Evolutionary conservation across 805 yeast species (phyloP), one percentile per base, ranked within the genome.

Genomic region (Kodamaea lidongshanica): DNA sequence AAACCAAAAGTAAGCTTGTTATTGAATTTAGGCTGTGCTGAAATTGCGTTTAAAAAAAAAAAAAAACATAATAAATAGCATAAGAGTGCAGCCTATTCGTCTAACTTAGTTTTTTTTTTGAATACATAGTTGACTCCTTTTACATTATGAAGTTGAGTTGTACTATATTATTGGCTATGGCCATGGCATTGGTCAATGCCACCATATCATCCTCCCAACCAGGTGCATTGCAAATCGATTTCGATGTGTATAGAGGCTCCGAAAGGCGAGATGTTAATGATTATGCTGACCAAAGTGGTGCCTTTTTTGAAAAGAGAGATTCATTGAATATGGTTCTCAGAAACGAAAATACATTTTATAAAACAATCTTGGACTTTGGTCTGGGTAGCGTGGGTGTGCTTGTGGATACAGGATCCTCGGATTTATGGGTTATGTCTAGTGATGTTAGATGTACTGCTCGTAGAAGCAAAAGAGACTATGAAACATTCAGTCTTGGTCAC

Each of bases 331-430:
- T 52, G 49, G 39, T 23, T 7, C 15, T 52, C 14, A 12, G 38
- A 13, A 58, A 58, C 39, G 36, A 43, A 25, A 39, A 44, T 19
- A 56, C 58, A 2, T 58, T 54, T 35, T 58, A 58, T 35, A 33
- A 52, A 46, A 45, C 53, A 3, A 33, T 40, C 7, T 37, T 58
- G 25, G 27, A 40, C n/a, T 38, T 58, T n/a, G 40, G 49, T 24
- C 28, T 38, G 24, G 54, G 59, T 15, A 27, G 41, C 18, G 50
- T 48, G 7, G 44, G 48, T 7, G 63, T 61, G 2, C 46, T 58
- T 38, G 52, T 63, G 7, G 67, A 61, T 39, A 63, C 67, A 15
- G 69, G 67, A 3, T 58, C 67, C 5, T 56, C 65, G 7, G 69
- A 63, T 39, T 48, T 63, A 32, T 63, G 69, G 69, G 48, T 63